A percentile compares a stretch with the other conserved stretches of the same genome.
These are phyloP conservation scores for Kalmanozyma brasiliensis DNA, from an alignment of 1,284 basidiomycete genomes.

Conservation along the genomic window DNA sequence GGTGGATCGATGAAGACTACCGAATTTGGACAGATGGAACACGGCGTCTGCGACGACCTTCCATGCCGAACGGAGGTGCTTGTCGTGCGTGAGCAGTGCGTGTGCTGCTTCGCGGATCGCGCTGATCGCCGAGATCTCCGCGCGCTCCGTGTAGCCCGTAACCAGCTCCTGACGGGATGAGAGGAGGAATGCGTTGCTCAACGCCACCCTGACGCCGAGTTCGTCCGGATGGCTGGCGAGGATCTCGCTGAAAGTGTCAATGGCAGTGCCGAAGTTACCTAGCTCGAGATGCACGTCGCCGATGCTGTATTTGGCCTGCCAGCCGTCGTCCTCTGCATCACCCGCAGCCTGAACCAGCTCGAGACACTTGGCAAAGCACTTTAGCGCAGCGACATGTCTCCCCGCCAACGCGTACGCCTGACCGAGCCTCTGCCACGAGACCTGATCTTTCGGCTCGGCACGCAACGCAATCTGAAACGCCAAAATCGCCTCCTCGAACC, in stretches of 20 bases:
- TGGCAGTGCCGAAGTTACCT: slow-evolving; percentile 80
- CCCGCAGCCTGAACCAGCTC: slow-evolving; percentile 51
- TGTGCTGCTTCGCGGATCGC: slow-evolving; percentile 74
- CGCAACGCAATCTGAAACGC: slow-evolving; percentile 89
- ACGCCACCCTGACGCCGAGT: slow-evolving; percentile 78
- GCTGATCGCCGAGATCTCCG: slow-evolving; percentile 77
- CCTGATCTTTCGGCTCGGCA: slow-evolving; percentile 79
- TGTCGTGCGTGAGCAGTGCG: slow-evolving; percentile 72
- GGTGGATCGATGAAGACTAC: slow-evolving; percentile 10
- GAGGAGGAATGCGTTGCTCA: slow-evolving; percentile 80
- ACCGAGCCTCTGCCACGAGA: slow-evolving; percentile 88
- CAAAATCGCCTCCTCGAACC: slow-evolving; percentile 81
- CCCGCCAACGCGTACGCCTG: slow-evolving; percentile 91
- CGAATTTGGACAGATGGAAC: slow-evolving; percentile 68
- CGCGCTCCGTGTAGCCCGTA: slow-evolving; percentile 79
- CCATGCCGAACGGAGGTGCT: slow-evolving; percentile 73
- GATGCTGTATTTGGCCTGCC: slow-evolving; percentile 86
- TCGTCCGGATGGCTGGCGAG: slow-evolving; percentile 73
- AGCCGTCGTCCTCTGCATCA: slow-evolving; percentile 71
- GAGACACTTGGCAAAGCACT: slow-evolving; percentile 82
- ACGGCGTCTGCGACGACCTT: slow-evolving; percentile 85
- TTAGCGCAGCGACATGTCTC: slow-evolving; percentile 86
- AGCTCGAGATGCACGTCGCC: slow-evolving; percentile 86
- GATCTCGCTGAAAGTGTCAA: slow-evolving; percentile 76
- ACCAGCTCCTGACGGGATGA: slow-evolving; percentile 76